These are phyloP conservation scores for Xylariaceae sp. DNA, from an alignment of 2,329 filamentous ascomycete genomes.

Conservation along the genomic window DNA sequence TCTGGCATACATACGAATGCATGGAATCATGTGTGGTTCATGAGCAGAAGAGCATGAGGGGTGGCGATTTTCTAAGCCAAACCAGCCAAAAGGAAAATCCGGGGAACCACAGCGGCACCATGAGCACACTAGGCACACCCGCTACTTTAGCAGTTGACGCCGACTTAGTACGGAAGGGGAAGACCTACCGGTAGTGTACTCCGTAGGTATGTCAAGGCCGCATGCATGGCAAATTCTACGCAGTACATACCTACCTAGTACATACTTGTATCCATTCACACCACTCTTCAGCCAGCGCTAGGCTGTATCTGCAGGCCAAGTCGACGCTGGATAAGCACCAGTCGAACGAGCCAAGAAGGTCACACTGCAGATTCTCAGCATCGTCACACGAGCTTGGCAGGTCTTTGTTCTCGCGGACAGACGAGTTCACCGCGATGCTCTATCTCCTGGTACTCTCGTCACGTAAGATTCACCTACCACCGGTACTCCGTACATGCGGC, in stretches of 20 bases:
- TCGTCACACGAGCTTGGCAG: constrained; percentile 16
- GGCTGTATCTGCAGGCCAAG: constrained; percentile 8
- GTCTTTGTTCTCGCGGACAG: constrained; percentile 1
- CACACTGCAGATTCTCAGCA: constrained; percentile 17
- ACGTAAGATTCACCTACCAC: not conserved
- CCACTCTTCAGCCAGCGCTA: constrained; percentile 3
- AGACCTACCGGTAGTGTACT: not conserved
- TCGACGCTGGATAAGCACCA: constrained; percentile 1
- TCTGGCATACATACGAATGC: not conserved
- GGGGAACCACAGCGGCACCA: constrained; percentile 1
- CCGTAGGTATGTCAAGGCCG: constrained; percentile 4
- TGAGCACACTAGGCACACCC: not conserved
- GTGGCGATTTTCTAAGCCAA: not conserved
- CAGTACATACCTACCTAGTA: not conserved
- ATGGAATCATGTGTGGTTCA: no score
- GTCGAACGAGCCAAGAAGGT: constrained; percentile 16
- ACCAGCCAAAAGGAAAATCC: constrained; percentile 8
- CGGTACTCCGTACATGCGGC: not conserved
- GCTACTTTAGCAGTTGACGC: not conserved
- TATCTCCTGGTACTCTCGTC: not conserved
- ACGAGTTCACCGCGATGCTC: constrained; percentile 2
- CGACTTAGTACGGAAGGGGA: not conserved
- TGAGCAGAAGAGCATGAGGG: not conserved
- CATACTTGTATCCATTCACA: no score
- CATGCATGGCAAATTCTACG: constrained; percentile 2